phyloP scores from a whole-genome alignment of 148 eudicot genomes.

The Pouteria glomerata region DNA sequence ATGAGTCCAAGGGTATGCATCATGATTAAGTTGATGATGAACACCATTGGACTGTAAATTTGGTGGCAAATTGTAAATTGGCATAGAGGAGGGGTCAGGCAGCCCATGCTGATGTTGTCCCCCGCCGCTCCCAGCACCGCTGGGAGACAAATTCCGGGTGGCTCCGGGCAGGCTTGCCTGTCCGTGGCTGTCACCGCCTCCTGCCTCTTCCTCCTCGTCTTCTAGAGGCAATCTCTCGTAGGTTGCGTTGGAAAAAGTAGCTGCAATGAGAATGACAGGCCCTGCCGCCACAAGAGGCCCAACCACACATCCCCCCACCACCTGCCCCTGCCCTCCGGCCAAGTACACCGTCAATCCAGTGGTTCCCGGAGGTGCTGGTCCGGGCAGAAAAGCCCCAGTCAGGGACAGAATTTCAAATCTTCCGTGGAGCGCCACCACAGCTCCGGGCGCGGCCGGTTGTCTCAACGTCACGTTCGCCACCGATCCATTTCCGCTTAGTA shows the following conservation, averaged over 20 bases:
- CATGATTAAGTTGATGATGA: too few relatives aligned
- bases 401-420: conserved; percentile 52
- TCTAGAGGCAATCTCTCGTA: conserved; percentile 47
- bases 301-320: conserved; percentile 42
- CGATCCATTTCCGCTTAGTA: conserved; percentile 42
- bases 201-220: conserved; percentile 24
- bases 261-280: conserved; percentile 46
- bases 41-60: conserved; percentile 31
- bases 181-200: conserved; percentile 5
- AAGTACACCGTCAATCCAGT: conserved; percentile 44
- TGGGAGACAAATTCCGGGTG: conserved; percentile 16
- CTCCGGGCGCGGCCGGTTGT: conserved; percentile 32
- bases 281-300: conserved; percentile 53
- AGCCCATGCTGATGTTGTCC: conserved; percentile 17
- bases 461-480: conserved; percentile 45
- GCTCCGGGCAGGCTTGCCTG: conserved; percentile 8
- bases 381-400: conserved; percentile 48
- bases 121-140: conserved; percentile 6
- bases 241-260: conserved; percentile 42
- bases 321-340: conserved; percentile 45
- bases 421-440: conserved; percentile 42
- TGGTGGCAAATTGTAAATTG: conserved; percentile 34
- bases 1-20: too few relatives aligned
- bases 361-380: conserved; percentile 41
- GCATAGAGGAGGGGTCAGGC: conserved; percentile 27